Percentiles rank a stretch among this genome's conserved stretches.
These are phyloP conservation scores for Lagerstroemia speciosa DNA, from an alignment of 345 rosid genomes.

Conservation along the genomic window DNA sequence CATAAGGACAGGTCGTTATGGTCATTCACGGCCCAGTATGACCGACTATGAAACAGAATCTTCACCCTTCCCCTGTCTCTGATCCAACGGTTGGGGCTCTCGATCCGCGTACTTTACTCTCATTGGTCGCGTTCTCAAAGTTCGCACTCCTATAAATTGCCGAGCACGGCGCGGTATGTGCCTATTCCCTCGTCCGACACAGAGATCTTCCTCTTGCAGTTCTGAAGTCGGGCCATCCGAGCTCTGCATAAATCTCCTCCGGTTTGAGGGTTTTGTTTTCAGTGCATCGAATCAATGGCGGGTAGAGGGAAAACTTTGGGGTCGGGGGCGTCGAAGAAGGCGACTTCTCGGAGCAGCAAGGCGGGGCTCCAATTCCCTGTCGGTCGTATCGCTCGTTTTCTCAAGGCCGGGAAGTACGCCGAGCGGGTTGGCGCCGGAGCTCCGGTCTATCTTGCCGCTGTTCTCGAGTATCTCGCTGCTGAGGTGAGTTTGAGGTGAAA, in stretches of 20 bases:
- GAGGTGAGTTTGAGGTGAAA: constrained; percentile 31
- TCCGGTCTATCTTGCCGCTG: constrained; percentile 90
- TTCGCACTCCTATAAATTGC: constrained; percentile 21
- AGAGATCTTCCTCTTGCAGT: background rate
- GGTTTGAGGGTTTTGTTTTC: background rate
- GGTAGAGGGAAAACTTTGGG: constrained; percentile 82
- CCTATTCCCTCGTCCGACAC: background rate
- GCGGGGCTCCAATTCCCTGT: constrained; percentile 90
- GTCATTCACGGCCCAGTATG: background rate
- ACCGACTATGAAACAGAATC: background rate
- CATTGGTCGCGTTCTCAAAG: constrained; percentile 24
- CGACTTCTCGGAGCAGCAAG: constrained; percentile 79
- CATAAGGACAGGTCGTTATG: background rate
- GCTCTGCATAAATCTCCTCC: no score
- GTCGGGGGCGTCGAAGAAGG: constrained; percentile 69
- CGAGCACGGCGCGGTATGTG: background rate
- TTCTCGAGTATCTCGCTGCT: constrained; percentile 83
- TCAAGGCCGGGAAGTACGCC: constrained; percentile 90
- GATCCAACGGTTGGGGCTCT: constrained; percentile 21
- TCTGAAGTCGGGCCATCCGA: no score
- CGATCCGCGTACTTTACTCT: constrained; percentile 28
- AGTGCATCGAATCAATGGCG: constrained; percentile 35
- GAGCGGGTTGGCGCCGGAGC: constrained; percentile 95
- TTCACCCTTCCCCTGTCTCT: background rate
- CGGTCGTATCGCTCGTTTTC: constrained; percentile 87